Evolutionary conservation across 768 basidiomycete species (phyloP).

Genomic region (Pisolithus microcarpus): DNA sequence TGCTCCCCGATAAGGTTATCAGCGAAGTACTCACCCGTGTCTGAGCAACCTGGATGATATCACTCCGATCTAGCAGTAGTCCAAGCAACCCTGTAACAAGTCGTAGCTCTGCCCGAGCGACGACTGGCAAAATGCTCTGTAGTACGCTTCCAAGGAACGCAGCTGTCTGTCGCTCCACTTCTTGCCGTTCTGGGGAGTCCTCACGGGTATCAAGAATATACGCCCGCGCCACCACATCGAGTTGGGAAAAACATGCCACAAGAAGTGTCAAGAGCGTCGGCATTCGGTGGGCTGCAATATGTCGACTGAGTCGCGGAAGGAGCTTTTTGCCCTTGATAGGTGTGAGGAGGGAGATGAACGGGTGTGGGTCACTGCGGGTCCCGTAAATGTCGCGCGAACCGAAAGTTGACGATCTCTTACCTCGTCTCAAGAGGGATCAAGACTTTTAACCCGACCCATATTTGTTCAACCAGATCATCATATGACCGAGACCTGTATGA

Average conservation of each 20-base stretch:
- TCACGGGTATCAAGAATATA: conserved; percentile 61
- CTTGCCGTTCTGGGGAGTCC: conserved; percentile 53
- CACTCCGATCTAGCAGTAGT: conserved; percentile 70
- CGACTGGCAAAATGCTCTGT: conserved; percentile 78
- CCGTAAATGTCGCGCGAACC: not conserved
- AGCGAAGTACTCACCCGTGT: conserved; percentile 57
- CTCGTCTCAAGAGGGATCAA: conserved; percentile 91
- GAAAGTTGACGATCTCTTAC: conserved; percentile 31
- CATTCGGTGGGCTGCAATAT: conserved; percentile 71
- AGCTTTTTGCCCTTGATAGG: conserved; percentile 91
- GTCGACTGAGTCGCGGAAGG: conserved; percentile 80
- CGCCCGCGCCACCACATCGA: conserved; percentile 83
- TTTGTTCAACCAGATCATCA: conserved; percentile 49
- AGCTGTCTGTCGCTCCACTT: conserved; percentile 85
- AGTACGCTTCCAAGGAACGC: conserved; percentile 80
- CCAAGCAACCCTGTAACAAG: conserved; percentile 83
- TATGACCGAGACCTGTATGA: conserved; percentile 51
- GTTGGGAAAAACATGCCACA: conserved; percentile 88
- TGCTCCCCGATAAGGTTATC: conserved; percentile 1
- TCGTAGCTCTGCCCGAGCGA: conserved; percentile 71
- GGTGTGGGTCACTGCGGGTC: conserved; percentile 74
- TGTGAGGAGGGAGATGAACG: conserved; percentile 86
- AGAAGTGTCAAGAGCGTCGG: conserved; percentile 85
- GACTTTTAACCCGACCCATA: conserved; percentile 82
- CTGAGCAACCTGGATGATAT: conserved; percentile 63